These are phyloP conservation scores for Blastobotrys chiropterorum DNA, from an alignment of 805 yeast genomes.

Conservation along the genomic window DNA sequence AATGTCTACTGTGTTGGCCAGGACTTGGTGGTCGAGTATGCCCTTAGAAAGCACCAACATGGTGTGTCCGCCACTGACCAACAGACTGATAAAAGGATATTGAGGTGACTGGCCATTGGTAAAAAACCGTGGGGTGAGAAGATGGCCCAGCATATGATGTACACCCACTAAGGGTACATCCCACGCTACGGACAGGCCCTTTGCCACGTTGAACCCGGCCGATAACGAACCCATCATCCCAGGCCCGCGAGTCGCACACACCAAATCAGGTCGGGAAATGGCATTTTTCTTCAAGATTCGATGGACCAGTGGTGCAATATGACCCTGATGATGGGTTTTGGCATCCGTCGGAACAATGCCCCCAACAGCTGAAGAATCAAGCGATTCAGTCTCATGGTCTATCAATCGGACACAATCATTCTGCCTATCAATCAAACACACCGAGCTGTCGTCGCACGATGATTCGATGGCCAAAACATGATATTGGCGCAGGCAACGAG, in stretches of 20 bases:
- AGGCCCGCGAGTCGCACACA: conserved; percentile 92
- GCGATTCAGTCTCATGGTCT: conserved; percentile 56
- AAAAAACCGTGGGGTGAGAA: conserved; percentile 56
- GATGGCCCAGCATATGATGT: conserved; percentile 94
- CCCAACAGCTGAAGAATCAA: conserved; percentile 61
- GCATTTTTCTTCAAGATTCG: conserved; percentile 34
- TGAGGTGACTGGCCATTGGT: conserved; percentile 54
- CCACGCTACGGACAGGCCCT: conserved; percentile 80
- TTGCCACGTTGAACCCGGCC: conserved; percentile 76
- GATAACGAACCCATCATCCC: conserved; percentile 90
- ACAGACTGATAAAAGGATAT: conserved; percentile 63
- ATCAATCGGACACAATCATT: conserved; percentile 37
- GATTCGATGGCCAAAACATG: conserved; percentile 79
- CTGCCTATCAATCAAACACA: conserved; percentile 47
- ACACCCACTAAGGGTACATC: conserved; percentile 76
- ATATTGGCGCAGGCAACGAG: conserved; percentile 7
- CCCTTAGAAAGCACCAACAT: conserved; percentile 66
- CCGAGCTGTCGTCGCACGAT: conserved; percentile 94
- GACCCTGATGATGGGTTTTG: conserved; percentile 63
- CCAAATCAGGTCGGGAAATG: conserved; percentile 29
- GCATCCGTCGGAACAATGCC: conserved; percentile 90
- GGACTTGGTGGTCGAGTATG: conserved; percentile 59
- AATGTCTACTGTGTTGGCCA: conserved; percentile 73
- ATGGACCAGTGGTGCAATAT: conserved; percentile 47
- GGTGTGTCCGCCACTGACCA: conserved; percentile 94